Conservation (phyloP, 768 basidiomycete genomes). For the Hericium rajendrae region DNA sequence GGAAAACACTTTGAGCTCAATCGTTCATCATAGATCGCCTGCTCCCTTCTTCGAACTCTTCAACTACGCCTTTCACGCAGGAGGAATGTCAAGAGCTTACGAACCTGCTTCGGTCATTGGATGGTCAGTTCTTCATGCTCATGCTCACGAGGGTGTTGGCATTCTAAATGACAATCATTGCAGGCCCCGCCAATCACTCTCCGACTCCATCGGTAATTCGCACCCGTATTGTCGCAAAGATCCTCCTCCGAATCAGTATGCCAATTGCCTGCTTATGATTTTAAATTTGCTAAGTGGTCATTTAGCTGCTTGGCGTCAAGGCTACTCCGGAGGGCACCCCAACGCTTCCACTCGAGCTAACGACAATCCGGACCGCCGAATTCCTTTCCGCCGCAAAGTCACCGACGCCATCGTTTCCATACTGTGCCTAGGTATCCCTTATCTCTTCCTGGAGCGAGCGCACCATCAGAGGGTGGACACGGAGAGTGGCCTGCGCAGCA, state of each 20-base stretch:
- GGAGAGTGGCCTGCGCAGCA: constrained; percentile 40
- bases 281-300: neutral
- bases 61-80: constrained; percentile 61
- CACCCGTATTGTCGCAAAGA: constrained; percentile 13
- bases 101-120: constrained; percentile 41
- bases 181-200: neutral
- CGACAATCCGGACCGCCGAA: constrained; percentile 23
- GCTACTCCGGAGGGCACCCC: neutral
- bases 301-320: constrained; percentile 12
- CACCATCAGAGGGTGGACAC: constrained; percentile 44
- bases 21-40: constrained; percentile 44
- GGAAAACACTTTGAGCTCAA: neutral
- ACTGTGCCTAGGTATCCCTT: constrained; percentile 73
- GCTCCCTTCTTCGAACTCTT: constrained; percentile 45
- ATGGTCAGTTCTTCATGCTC: constrained; percentile 11
- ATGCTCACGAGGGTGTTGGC: neutral
- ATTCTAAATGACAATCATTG: neutral
- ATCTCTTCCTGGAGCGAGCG: constrained; percentile 54
- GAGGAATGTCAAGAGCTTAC: constrained; percentile 73
- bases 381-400: constrained; percentile 37
- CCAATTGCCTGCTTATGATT: neutral
- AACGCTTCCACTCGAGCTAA: constrained; percentile 16
- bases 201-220: constrained; percentile 6
- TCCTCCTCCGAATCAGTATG: constrained; percentile 13
- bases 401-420: constrained; percentile 51